These are phyloP conservation scores for Metarhizium sp. DNA, from an alignment of 2,329 filamentous ascomycete genomes.

Conservation along the genomic window DNA sequence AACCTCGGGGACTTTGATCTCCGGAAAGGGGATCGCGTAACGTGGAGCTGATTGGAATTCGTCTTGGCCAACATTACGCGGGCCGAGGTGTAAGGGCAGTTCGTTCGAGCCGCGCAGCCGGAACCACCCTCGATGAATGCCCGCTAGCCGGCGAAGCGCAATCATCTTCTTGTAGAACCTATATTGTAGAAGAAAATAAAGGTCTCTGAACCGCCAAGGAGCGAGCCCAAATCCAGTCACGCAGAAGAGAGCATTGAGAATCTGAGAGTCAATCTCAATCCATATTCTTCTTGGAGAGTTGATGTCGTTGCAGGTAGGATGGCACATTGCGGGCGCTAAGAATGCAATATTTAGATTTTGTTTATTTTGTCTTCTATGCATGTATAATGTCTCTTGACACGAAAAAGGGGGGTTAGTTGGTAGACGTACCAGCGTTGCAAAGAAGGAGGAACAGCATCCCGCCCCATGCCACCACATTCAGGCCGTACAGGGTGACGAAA, in stretches of 20 bases:
- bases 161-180: slow-evolving; percentile 41
- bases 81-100: slow-evolving; percentile 43
- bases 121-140: slow-evolving; percentile 68
- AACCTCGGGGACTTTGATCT: slow-evolving; percentile 50
- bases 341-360: not conserved
- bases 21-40: slow-evolving; percentile 49
- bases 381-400: not conserved
- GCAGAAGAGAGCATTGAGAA: slow-evolving; percentile 72
- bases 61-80: slow-evolving; percentile 37
- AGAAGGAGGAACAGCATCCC: slow-evolving; percentile 84
- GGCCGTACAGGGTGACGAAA: slow-evolving; percentile 65
- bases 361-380: not conserved
- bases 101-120: slow-evolving; percentile 57
- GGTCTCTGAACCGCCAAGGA: slow-evolving; percentile 75
- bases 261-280: slow-evolving; percentile 79
- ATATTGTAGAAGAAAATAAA: slow-evolving; percentile 63
- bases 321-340: slow-evolving; percentile 58
- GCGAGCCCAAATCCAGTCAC: slow-evolving; percentile 77
- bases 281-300: slow-evolving; percentile 70
- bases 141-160: slow-evolving; percentile 59
- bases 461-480: slow-evolving; percentile 82
- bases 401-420: too few relatives aligned
- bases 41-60: slow-evolving; percentile 26
- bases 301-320: slow-evolving; percentile 59
- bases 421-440: slow-evolving; percentile 47